Evolutionary conservation across 2,329 filamentous ascomycete species (phyloP).

Genomic region (Thermothelomyces thermophilus): DNA sequence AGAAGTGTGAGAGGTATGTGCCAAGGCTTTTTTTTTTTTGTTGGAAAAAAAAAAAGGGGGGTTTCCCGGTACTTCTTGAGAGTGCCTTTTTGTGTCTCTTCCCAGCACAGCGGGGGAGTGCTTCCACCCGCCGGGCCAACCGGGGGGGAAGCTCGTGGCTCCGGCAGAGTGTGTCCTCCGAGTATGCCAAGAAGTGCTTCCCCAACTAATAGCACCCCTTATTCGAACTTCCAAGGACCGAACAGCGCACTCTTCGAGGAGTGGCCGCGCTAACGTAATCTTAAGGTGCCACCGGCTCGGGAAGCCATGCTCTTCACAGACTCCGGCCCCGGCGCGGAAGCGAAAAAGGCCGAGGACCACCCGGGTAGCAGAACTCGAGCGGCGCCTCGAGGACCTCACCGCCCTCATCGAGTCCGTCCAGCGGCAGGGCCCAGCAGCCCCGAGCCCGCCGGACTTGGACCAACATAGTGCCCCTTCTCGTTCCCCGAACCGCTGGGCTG

Average conservation of each 20-base stretch:
- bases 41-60: too few relatives aligned
- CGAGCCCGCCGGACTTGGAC: constrained; percentile 19
- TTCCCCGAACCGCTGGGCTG: background rate
- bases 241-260: too few relatives aligned
- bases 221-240: too few relatives aligned
- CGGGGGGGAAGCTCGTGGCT: background rate
- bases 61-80: too few relatives aligned
- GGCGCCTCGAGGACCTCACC: constrained; percentile 43
- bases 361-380: constrained; percentile 45
- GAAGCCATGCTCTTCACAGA: constrained; percentile 42
- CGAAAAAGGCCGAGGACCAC: constrained; percentile 43
- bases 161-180: background rate
- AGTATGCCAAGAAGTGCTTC: too few relatives aligned
- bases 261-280: background rate
- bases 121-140: background rate
- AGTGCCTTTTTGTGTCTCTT: background rate
- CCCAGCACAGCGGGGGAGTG: background rate
- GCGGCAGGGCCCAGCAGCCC: constrained; percentile 9
- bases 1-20: constrained; percentile 42
- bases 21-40: background rate
- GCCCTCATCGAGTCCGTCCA: constrained; percentile 35
- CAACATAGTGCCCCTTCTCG: background rate
- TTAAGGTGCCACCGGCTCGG: constrained; percentile 42
- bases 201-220: background rate
- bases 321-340: constrained; percentile 41